Evolutionary conservation across 2,329 filamentous ascomycete genomes (phyloP).

Genomic region (Venturia carpophila): DNA sequence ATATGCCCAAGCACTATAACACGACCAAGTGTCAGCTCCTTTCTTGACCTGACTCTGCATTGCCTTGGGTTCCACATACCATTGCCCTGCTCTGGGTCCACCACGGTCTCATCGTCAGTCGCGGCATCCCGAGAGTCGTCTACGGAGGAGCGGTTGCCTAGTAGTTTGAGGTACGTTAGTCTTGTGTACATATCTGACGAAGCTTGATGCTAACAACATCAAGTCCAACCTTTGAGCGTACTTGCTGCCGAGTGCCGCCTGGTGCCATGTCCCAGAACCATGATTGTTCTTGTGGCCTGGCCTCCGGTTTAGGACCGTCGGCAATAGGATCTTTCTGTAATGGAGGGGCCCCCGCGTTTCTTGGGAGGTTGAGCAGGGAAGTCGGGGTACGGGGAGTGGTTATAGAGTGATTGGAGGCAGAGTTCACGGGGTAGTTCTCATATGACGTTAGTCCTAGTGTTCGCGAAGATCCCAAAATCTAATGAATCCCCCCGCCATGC

Average conservation of each 20-base stretch:
- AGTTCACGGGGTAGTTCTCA: neutral
- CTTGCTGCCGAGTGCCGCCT: slow-evolving; percentile 40
- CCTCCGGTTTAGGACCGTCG: neutral
- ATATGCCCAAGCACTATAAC: slow-evolving; percentile 81
- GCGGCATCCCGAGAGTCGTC: slow-evolving; percentile 36
- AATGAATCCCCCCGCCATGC: too few species aligned
- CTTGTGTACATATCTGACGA: neutral
- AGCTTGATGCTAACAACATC: slow-evolving; percentile 1
- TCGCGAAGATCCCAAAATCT: too few species aligned
- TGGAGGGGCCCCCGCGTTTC: neutral
- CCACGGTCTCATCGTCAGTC: slow-evolving; percentile 62
- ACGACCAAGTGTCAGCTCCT: slow-evolving; percentile 12
- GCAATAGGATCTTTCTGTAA: neutral
- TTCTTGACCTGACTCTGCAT: neutral
- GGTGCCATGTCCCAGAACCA: slow-evolving; percentile 39
- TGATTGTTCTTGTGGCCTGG: slow-evolving; percentile 25
- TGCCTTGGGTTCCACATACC: slow-evolving; percentile 46
- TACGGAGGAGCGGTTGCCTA: slow-evolving; percentile 27
- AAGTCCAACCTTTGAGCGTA: slow-evolving; percentile 25
- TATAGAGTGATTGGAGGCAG: slow-evolving; percentile 1
- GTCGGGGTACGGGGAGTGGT: neutral
- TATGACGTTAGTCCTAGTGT: neutral
- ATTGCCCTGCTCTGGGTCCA: slow-evolving; percentile 91
- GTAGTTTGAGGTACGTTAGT: neutral
- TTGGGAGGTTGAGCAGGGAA: neutral